Evolutionary conservation across 306 rosid genomes (phyloP), one percentile per base, ranked within the genome.

Genomic region (Adenanthera pavonina): DNA sequence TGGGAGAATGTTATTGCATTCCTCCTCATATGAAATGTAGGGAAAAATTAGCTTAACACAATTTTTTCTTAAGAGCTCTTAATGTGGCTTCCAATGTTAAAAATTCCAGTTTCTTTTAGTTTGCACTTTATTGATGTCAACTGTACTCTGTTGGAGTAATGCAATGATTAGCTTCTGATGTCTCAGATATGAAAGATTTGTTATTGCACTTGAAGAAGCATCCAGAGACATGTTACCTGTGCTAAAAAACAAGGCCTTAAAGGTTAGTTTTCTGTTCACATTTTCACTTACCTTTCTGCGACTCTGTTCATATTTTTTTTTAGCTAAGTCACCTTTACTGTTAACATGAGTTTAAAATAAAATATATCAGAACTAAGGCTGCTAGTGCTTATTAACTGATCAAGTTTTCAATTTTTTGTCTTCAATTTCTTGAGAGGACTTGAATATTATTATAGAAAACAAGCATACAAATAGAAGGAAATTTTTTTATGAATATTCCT

Each of bases 131-230:
- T 52, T n/a, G 15, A 34, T 56, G 61, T 70, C 30, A 54, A 66
- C 65, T 61, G 66, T 71, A 59, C 72, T 56, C 76, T 72, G 65
- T 71, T 80, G 49, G 54, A 76, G 74, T 59, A 66, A 56, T 77
- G 53, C 38, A 72, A 49, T 75, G 69, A 75, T 69, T 56, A 30
- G 25, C 75, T 61, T 81, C 34, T 76, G 60, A 68, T 85, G 69
- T 61, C 74, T 82, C 84, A 95, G 99, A 90, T 95, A 95, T 80
- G 98, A 95, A 74, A 87, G 97, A n/a, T 95, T 90, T 88, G 78
- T 92, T 86, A 69, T 84, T 80, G 92, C 96, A 43, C 97, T 95
- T 34, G 99, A 95, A 89, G 99, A 93, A 90, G 98, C 99, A 76
- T 95, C 99, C 51, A 85, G 92, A 85, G 99, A 95, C 86, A 88